Evolutionary conservation across 805 yeast genomes (phyloP), one percentile per base, ranked within the genome.

Genomic region (Suhomyces pyralidae): DNA sequence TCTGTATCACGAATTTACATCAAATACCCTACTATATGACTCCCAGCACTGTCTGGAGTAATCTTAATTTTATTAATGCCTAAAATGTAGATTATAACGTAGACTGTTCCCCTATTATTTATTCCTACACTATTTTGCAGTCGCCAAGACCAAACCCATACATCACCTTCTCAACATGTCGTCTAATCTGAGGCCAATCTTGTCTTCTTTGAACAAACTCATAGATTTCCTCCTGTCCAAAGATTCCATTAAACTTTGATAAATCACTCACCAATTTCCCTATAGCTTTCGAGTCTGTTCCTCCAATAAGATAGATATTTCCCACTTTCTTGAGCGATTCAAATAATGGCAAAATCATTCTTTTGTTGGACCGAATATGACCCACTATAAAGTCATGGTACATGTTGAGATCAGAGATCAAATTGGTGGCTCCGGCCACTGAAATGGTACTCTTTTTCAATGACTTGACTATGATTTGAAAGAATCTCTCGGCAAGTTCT

Each of bases 141-240:
- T 91, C 97, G 25, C 83, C 87, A 26, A 85, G 69, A 15, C 90
- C 91, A 50, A 93, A 77, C 0, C 99, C 98, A 63, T 91, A 94
- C 85, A 94, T 88, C n/a, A 90, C 92, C 66, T 86, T 90, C 68
- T 93, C 98, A 8, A 93, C 97, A 54, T 87, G 88, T 55, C 79
- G 76, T 58, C 83, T 86, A 25, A 93, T 87, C 36, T 72, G 63
- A 0, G 80, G 70, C 99, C 99, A 93, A 67, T 93, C 99, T 36
- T 84, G 80, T 52, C 99, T 76, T 55, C 96, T 74, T 58, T 88
- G 91, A 5, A 91, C 94, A 69, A 92, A 88, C 64, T 90, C 96
- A 62, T 90, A 88, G n/a, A 93, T 86, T 60, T 93, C 99, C 60
- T 94, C 98, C 45, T 96, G 96, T 26, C 85, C 82, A 63, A 93